Evolutionary conservation across 169 alveolate species (phyloP), one percentile per base, ranked within the genome.

Genomic region (Eimeria maxima): DNA sequence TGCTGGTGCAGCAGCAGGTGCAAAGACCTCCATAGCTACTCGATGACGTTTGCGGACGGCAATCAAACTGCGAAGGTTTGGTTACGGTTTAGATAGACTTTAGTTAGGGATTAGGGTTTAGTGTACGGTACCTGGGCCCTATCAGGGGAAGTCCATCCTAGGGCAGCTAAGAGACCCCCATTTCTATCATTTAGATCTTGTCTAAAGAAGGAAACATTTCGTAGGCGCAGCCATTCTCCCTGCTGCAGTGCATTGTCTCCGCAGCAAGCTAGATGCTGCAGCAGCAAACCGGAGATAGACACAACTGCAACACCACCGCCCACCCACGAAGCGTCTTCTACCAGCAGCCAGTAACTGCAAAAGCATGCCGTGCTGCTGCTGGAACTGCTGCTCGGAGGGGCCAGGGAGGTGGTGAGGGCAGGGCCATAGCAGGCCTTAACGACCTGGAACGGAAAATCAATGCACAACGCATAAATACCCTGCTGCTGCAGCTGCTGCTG

Each of bases 321-420:
- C 50, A 76, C 88, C 88, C 88, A 76, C 63, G 88, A 76, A 33
- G 88, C 88, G 27, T 76, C 88, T 76, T 76, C 88, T 3, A 76
- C 88, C 57, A 76, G 50, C 57, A 76, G 60, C 88, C 88, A 76
- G 57, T 76, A 76, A 63, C 88, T 76, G 24, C 67, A 57, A 24
- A 16, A 57, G 67, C 67, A 57, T 24, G 67, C 67, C 67, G 67
- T 57, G 67, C 67, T 57, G 67, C 67, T 57, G 67, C 60, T 53
- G 60, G 18, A 8, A 13, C 67, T 57, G 67, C 67, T 57, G 24
- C 67, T 57, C 18, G 67, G 18, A 3, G 67, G 67, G 67, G 81
- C 24, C 60, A 13, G 14, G 14, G 63, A 29, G 27, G 50, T 8
- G 24, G 38, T 22, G 14, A 76, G 88, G 27, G 88, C 88, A 5